A percentile compares a stretch with the other conserved stretches of the same genome.
These are phyloP conservation scores for Thraustotheca clavata DNA, from an alignment of 352 stramenopile genomes.

Conservation along the genomic window DNA sequence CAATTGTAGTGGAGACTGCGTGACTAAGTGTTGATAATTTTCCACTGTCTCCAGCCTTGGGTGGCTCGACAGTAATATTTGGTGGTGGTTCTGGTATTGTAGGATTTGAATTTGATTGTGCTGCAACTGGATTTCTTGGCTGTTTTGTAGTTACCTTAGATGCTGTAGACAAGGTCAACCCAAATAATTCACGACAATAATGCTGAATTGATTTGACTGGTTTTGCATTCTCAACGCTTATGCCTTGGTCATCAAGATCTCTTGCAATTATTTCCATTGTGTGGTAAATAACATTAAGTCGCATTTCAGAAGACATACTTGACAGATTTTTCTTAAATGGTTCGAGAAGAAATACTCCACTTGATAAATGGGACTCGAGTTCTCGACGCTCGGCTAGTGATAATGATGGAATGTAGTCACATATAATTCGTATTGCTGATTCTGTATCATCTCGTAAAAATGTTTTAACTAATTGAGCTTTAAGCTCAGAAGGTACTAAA, in stretches of 20 bases:
- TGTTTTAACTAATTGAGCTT: not conserved
- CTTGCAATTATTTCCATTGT: not conserved
- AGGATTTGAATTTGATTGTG: too few relatives aligned
- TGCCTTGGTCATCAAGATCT: conserved; percentile 2
- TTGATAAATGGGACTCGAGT: not conserved
- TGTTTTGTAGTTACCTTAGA: not conserved
- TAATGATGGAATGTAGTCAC: not conserved
- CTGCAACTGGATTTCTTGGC: not conserved
- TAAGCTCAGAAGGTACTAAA: not conserved
- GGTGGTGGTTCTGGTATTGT: not conserved
- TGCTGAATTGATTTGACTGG: conserved; percentile 3
- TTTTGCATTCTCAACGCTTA: not conserved
- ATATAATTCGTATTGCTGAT: not conserved
- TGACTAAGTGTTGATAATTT: not conserved
- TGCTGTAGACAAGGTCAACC: not conserved
- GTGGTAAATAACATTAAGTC: conserved; percentile 1
- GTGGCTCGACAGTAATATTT: not conserved
- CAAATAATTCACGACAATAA: conserved; percentile 16
- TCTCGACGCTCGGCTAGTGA: not conserved
- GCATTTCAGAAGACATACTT: conserved; percentile 8
- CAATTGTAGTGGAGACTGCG: conserved; percentile 4
- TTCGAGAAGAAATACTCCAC: not conserved
- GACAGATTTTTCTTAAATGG: conserved; percentile 12
- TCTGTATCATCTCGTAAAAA: not conserved
- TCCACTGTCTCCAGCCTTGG: not conserved